Evolutionary conservation across 306 rosid genomes (phyloP).

Genomic region (Prunus padus): DNA sequence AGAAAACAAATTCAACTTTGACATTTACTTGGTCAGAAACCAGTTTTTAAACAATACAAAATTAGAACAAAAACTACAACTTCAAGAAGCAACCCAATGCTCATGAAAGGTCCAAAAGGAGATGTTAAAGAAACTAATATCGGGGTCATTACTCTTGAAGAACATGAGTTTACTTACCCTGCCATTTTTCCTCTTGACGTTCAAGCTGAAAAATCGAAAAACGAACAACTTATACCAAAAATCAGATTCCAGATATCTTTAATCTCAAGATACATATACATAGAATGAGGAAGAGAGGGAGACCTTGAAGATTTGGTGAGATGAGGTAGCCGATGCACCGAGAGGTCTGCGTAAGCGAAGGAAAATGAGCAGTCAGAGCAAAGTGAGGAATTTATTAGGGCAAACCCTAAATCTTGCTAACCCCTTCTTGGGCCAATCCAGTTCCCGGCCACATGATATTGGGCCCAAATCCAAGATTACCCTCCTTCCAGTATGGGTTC

Average conservation of each 20-base stretch:
- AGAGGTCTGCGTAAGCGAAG: background rate
- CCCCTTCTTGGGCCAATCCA: background rate
- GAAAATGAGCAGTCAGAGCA: background rate
- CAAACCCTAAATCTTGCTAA: constrained; percentile 10
- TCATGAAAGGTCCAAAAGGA: background rate
- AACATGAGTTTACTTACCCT: constrained; percentile 8
- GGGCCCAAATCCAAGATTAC: too few species aligned
- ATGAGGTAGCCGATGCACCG: constrained; percentile 5
- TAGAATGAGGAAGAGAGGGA: background rate
- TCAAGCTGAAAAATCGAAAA: constrained; percentile 12
- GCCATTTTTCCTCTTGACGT: constrained; percentile 3
- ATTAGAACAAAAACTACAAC: background rate
- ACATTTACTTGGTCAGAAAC: background rate
- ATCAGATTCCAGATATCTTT: background rate
- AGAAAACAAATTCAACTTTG: background rate
- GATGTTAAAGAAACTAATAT: background rate
- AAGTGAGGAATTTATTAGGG: constrained; percentile 8
- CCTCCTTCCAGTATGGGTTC: too few species aligned
- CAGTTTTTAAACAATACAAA: background rate
- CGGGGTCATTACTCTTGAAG: background rate
- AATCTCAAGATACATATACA: too few species aligned
- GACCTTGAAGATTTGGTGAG: constrained; percentile 11
- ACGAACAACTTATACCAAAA: background rate
- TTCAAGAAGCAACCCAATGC: background rate
- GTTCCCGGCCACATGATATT: background rate